Conservation (phyloP, 164 flowering plant species). For the Hamamelis virginiana region DNA sequence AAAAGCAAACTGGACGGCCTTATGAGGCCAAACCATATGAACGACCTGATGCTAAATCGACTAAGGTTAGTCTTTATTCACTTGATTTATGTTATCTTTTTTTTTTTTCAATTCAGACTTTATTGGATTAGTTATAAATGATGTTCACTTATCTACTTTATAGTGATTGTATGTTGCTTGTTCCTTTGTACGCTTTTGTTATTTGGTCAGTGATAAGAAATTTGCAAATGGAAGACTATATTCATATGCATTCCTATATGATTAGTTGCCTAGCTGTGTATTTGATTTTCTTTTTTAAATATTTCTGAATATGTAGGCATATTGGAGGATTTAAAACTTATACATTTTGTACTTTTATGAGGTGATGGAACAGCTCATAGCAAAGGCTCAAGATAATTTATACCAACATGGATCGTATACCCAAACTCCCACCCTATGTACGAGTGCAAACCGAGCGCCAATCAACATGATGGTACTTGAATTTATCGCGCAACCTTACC, state of each 20-base stretch:
- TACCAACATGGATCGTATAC: too few species aligned
- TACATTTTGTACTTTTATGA: neutral
- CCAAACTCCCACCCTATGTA: neutral
- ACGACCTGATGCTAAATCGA: slow-evolving; percentile 42
- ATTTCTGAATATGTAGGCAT: neutral
- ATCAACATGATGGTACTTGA: too few species aligned
- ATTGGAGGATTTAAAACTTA: neutral
- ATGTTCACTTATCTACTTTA: neutral
- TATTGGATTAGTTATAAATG: neutral
- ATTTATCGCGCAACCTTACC: too few species aligned
- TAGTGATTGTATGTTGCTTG: neutral
- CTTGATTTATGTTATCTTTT: neutral
- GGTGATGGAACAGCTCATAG: too few species aligned
- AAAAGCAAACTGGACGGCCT: slow-evolving; percentile 42
- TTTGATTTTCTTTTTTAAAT: neutral
- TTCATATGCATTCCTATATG: neutral
- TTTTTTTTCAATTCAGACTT: neutral
- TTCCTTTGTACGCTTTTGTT: neutral
- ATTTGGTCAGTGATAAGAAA: neutral
- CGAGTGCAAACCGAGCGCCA: too few species aligned
- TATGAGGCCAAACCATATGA: slow-evolving; percentile 61
- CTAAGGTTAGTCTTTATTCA: slow-evolving; percentile 44
- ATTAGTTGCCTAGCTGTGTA: neutral
- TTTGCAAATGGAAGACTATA: neutral
- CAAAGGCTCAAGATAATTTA: too few species aligned